phyloP scores from a whole-genome alignment of 2,329 filamentous ascomycete species.

The Calonectria pseudoturangicola region DNA sequence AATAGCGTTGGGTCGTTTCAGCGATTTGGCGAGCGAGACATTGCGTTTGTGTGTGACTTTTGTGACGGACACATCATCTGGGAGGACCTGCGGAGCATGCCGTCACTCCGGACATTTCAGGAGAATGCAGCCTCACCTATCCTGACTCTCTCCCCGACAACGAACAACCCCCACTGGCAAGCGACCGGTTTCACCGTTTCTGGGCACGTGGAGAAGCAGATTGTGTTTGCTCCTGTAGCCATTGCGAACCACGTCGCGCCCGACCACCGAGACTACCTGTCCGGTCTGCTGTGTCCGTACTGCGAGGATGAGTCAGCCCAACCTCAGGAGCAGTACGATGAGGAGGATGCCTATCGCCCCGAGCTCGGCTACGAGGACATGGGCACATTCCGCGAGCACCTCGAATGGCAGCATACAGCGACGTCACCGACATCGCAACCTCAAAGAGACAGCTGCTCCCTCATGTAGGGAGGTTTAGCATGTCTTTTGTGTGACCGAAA shows the following conservation, averaged over 20 bases:
- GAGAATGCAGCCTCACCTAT: constrained; percentile 51
- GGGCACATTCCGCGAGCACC: constrained; percentile 70
- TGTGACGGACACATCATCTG: constrained; percentile 77
- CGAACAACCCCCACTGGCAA: constrained; percentile 69
- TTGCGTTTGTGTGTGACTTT: constrained; percentile 77
- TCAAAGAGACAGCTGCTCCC: constrained; percentile 62
- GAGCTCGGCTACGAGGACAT: constrained; percentile 72
- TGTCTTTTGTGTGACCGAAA: constrained; percentile 21
- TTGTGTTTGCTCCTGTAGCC: constrained; percentile 74
- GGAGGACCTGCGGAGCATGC: constrained; percentile 73
- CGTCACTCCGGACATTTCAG: constrained; percentile 64
- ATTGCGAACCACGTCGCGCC: constrained; percentile 75
- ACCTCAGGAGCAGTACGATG: constrained; percentile 67
- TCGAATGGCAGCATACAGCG: constrained; percentile 74
- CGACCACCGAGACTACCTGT: constrained; percentile 69
- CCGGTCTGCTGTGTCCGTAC: constrained; percentile 71
- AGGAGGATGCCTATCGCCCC: constrained; percentile 69
- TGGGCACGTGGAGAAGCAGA: constrained; percentile 66
- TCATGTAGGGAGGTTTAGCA: constrained; percentile 63
- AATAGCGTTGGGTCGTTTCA: constrained; percentile 73
- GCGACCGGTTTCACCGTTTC: constrained; percentile 66
- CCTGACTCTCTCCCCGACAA: constrained; percentile 51
- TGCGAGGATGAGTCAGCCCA: constrained; percentile 72
- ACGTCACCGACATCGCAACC: constrained; percentile 61
- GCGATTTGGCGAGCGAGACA: constrained; percentile 71